Evolutionary conservation across 1,284 basidiomycete genomes (phyloP).

Genomic region (Sanghuangporus weigelae): DNA sequence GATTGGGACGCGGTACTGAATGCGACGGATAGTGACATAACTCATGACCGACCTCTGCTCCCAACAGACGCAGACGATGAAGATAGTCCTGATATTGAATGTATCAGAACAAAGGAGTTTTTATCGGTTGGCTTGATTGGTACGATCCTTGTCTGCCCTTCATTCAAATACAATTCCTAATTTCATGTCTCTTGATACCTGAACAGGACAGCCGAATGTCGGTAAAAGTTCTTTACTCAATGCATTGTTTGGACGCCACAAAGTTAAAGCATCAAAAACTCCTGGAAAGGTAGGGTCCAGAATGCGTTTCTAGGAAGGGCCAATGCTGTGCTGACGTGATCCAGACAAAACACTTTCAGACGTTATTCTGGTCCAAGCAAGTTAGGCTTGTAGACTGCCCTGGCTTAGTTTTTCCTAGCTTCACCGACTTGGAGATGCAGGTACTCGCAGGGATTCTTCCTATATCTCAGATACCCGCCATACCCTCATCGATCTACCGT

Average conservation of each 20-base stretch:
- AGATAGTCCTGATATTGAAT: conserved; percentile 32
- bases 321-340: not conserved
- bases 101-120: conserved; percentile 34
- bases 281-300: conserved; percentile 71
- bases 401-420: conserved; percentile 78
- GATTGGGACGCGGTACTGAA: conserved; percentile 66
- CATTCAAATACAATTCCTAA: not conserved
- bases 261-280: conserved; percentile 82
- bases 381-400: conserved; percentile 84
- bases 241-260: conserved; percentile 78
- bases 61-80: conserved; percentile 26
- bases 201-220: conserved; percentile 83
- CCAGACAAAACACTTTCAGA: conserved; percentile 92
- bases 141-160: conserved; percentile 24
- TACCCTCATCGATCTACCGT: conserved; percentile 71
- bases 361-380: conserved; percentile 79
- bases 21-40: conserved; percentile 39
- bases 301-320: not conserved
- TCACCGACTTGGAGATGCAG: conserved; percentile 77
- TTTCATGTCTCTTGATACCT: not conserved
- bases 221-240: conserved; percentile 91
- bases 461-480: conserved; percentile 80
- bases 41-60: conserved; percentile 20
- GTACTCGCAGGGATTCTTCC: conserved; percentile 72
- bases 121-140: conserved; percentile 84